A percentile compares a stretch with the other conserved stretches of the same genome.
phyloP scores from a whole-genome alignment of 495 filamentous ascomycete genomes.

The Wilcoxina mikolae region DNA sequence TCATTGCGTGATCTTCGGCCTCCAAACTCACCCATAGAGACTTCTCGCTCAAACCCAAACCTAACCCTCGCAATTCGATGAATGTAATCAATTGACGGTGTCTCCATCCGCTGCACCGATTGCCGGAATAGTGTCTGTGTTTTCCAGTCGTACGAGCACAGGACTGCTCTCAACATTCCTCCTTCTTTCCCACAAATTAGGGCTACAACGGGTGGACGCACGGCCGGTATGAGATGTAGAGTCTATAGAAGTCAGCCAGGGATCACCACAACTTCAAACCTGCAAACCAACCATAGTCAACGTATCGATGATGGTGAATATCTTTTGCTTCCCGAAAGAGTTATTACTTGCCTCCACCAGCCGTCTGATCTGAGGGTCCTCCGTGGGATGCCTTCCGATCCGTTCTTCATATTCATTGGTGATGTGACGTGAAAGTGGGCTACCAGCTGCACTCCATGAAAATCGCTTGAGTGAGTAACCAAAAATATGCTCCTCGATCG shows the following conservation, averaged over 20 bases:
- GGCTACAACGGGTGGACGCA: slow-evolving; percentile 29
- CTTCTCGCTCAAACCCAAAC: not conserved
- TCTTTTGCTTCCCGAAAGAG: slow-evolving; percentile 2
- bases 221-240: slow-evolving; percentile 30
- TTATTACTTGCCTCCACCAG: not conserved
- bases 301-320: slow-evolving; percentile 29
- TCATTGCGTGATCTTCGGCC: too few species aligned
- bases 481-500: not conserved
- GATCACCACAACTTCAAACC: too few species aligned
- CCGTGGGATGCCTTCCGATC: slow-evolving; percentile 2
- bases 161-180: slow-evolving; percentile 33
- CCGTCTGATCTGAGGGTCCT: not conserved
- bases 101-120: not conserved
- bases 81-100: not conserved
- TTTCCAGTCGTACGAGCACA: slow-evolving; percentile 16
- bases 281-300: slow-evolving; percentile 7
- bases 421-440: not conserved
- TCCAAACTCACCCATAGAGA: too few species aligned
- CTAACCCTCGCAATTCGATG: not conserved
- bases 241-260: slow-evolving; percentile 19
- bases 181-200: slow-evolving; percentile 32
- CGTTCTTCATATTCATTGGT: not conserved
- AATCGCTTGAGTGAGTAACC: not conserved
- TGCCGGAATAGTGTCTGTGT: not conserved
- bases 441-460: not conserved